Percentiles rank a stretch among this genome's conserved stretches.
phyloP scores from a whole-genome alignment of 2,329 filamentous ascomycete genomes.

The Diaporthe destruens region DNA sequence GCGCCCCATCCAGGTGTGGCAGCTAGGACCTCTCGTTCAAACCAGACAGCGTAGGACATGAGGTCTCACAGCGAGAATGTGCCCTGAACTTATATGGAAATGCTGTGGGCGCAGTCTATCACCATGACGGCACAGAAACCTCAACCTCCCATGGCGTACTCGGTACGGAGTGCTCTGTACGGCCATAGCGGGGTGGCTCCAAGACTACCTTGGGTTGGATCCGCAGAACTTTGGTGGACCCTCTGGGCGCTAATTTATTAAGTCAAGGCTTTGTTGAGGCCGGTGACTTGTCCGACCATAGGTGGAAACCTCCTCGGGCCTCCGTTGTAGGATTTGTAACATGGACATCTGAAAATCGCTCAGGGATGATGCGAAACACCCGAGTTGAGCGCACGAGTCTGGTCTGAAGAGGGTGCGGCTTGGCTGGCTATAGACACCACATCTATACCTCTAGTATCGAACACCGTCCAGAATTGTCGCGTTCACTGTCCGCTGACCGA shows the following conservation, averaged over 20 bases:
- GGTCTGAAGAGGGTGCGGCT: constrained; percentile 15
- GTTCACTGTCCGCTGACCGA: background rate
- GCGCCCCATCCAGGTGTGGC: background rate
- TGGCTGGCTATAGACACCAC: constrained; percentile 22
- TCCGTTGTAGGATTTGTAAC: constrained; percentile 52
- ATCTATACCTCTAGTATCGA: background rate
- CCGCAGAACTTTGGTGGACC: background rate
- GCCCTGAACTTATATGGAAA: background rate
- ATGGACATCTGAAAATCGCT: constrained; percentile 46
- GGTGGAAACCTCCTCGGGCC: constrained; percentile 38
- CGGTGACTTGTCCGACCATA: constrained; percentile 17
- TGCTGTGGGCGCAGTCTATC: constrained; percentile 4
- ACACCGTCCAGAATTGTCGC: background rate
- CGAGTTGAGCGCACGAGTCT: constrained; percentile 12
- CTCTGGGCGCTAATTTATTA: constrained; percentile 5
- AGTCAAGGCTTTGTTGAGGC: constrained; percentile 28
- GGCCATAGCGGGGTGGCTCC: constrained; percentile 5
- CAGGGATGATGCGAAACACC: constrained; percentile 33
- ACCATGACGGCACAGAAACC: constrained; percentile 21
- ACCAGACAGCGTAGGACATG: background rate
- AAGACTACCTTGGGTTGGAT: background rate
- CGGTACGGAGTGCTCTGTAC: background rate
- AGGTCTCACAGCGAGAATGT: background rate
- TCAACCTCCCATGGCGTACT: background rate
- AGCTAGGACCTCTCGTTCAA: background rate